phyloP scores from a whole-genome alignment of 2,329 filamentous ascomycete species.

The Ophiostoma australiae region DNA sequence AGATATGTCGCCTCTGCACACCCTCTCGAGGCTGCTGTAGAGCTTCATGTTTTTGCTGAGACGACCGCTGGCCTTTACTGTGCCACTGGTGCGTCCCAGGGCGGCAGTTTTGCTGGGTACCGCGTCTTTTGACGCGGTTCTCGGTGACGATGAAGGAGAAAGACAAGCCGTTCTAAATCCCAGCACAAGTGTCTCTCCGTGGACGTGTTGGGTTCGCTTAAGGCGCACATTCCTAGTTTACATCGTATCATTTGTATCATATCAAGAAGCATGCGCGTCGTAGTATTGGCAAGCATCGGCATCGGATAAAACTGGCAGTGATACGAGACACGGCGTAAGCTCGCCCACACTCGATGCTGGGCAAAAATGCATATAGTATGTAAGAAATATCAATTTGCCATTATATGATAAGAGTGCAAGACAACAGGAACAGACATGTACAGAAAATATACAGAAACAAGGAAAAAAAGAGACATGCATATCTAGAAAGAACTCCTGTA shows the following conservation, averaged over 20 bases:
- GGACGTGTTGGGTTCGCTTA: conserved; percentile 58
- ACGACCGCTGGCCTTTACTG: conserved; percentile 11
- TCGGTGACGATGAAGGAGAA: conserved; percentile 49
- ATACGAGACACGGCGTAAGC: neutral
- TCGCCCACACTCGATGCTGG: neutral
- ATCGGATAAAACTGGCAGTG: neutral
- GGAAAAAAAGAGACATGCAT: conserved; percentile 13
- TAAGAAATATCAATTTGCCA: conserved; percentile 1
- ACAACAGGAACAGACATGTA: neutral
- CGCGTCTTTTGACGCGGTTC: conserved; percentile 11
- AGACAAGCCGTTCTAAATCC: conserved; percentile 56
- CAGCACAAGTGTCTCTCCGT: conserved; percentile 34
- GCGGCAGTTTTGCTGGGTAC: conserved; percentile 28
- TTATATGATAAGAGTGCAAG: conserved; percentile 1
- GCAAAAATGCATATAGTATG: neutral
- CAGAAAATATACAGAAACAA: neutral
- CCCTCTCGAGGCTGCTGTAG: neutral
- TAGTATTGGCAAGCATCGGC: neutral
- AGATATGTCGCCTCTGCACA: conserved; percentile 15
- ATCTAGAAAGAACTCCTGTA: neutral
- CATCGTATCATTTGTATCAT: neutral
- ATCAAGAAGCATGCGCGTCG: neutral
- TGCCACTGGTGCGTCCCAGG: conserved; percentile 41
- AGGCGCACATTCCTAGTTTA: conserved; percentile 46
- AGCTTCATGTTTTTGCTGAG: conserved; percentile 16